Evolutionary conservation across 192 early-diverging fungal genomes (phyloP).

Genomic region (Rhizophlyctis rosea): DNA sequence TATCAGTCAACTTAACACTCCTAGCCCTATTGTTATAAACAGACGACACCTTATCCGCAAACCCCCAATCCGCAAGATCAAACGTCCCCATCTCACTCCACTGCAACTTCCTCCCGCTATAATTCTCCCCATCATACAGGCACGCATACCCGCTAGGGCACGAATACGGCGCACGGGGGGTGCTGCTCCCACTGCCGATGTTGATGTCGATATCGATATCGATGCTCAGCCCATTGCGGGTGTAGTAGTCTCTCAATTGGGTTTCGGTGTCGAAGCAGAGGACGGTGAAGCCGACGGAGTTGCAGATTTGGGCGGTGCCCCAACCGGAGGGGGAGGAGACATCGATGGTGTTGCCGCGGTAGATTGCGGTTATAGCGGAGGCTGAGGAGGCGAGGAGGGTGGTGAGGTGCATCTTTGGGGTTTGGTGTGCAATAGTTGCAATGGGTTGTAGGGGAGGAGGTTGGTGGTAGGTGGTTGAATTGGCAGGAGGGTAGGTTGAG

Average conservation of each 20-base stretch:
- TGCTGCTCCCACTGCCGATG: no score
- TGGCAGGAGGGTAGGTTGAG: no score
- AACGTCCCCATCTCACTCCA: background rate
- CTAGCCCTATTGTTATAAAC: slow-evolving; percentile 3
- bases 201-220: background rate
- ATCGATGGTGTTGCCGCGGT: background rate
- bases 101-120: slow-evolving; percentile 3
- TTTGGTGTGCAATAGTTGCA: background rate
- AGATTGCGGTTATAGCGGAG: background rate
- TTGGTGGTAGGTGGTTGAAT: background rate
- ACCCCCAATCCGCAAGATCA: slow-evolving; percentile 9
- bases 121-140: background rate
- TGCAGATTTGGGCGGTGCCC: slow-evolving; percentile 6
- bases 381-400: background rate
- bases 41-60: slow-evolving; percentile 5
- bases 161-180: background rate
- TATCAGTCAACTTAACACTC: background rate
- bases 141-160: slow-evolving; percentile 7
- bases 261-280: slow-evolving; percentile 8
- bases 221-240: background rate
- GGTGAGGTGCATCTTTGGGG: background rate
- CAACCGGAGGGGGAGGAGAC: background rate
- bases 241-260: background rate
- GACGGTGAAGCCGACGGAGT: slow-evolving; percentile 4
- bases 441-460: background rate